phyloP scores from a whole-genome alignment of 2,329 filamentous ascomycete genomes.

The Aspergillus hortae region DNA sequence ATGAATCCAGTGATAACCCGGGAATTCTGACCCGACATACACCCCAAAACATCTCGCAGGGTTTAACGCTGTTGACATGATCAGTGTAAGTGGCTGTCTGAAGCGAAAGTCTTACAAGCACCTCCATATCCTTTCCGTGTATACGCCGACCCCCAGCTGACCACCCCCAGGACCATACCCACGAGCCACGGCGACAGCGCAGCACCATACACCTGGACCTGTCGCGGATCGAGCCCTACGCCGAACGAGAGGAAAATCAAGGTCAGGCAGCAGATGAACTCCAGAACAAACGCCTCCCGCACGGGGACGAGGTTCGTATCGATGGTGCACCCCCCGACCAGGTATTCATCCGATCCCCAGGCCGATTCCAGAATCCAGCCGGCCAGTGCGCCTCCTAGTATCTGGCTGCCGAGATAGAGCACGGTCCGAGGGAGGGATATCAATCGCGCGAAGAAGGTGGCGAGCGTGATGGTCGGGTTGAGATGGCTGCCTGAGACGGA shows the following conservation, averaged over 20 bases:
- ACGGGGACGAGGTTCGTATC: conserved; percentile 33
- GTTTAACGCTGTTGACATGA: neutral
- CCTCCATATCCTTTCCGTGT: conserved; percentile 41
- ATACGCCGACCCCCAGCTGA: conserved; percentile 37
- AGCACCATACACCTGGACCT: conserved; percentile 48
- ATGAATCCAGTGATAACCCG: conserved; percentile 37
- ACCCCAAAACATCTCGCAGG: neutral
- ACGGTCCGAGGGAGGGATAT: conserved; percentile 48
- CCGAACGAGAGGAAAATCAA: conserved; percentile 52
- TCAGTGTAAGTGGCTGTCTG: neutral
- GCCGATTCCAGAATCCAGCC: conserved; percentile 40
- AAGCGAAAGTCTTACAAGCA: conserved; percentile 24
- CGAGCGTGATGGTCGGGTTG: conserved; percentile 53
- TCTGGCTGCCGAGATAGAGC: conserved; percentile 48
- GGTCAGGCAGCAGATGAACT: conserved; percentile 45
- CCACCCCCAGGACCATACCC: conserved; percentile 38
- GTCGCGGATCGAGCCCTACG: conserved; percentile 53
- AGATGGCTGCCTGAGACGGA: conserved; percentile 52
- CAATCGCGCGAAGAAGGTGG: conserved; percentile 50
- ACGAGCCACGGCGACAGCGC: conserved; percentile 50
- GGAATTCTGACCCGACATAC: conserved; percentile 27
- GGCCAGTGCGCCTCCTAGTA: conserved; percentile 43
- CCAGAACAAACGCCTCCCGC: conserved; percentile 46
- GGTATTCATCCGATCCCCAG: conserved; percentile 25
- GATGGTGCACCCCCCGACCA: conserved; percentile 38